Evolutionary conservation across 768 basidiomycete genomes (phyloP).

Genomic region (Rhizopogon vulgaris): DNA sequence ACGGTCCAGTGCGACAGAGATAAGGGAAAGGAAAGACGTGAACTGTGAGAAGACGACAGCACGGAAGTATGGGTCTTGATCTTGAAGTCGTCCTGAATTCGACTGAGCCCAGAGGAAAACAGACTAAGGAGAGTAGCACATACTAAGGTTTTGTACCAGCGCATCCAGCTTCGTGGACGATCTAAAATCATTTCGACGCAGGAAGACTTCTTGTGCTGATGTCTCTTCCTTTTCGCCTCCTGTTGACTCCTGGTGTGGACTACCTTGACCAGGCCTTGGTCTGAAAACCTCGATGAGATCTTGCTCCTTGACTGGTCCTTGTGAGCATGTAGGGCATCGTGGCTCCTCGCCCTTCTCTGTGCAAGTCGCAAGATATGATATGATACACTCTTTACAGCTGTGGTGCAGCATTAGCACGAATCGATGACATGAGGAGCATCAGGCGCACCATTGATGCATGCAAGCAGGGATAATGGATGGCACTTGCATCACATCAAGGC

Average conservation of each 20-base stretch:
- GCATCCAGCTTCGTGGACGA: slow-evolving; percentile 92
- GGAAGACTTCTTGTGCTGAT: slow-evolving; percentile 38
- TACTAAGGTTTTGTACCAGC: slow-evolving; percentile 65
- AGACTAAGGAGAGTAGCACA: slow-evolving; percentile 14
- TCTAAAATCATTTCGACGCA: slow-evolving; percentile 78
- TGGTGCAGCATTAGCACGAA: neutral
- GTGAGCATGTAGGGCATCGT: slow-evolving; percentile 74
- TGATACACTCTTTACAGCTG: slow-evolving; percentile 89
- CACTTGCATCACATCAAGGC: slow-evolving; percentile 69
- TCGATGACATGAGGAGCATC: neutral
- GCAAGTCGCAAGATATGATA: slow-evolving; percentile 63
- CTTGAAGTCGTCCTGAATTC: slow-evolving; percentile 47
- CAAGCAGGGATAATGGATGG: slow-evolving; percentile 70
- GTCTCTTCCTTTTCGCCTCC: slow-evolving; percentile 14
- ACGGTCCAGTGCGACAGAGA: slow-evolving; percentile 62
- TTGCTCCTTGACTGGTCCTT: slow-evolving; percentile 59
- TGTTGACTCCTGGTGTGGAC: slow-evolving; percentile 2
- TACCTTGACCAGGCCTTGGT: slow-evolving; percentile 12
- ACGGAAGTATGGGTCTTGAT: slow-evolving; percentile 71
- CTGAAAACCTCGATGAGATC: slow-evolving; percentile 62
- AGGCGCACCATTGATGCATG: slow-evolving; percentile 63
- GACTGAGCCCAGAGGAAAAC: neutral
- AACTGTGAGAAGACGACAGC: slow-evolving; percentile 91
- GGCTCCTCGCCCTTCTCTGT: slow-evolving; percentile 66
- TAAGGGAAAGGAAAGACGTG: slow-evolving; percentile 81